Evolutionary conservation across 2,329 filamentous ascomycete genomes (phyloP).

Genomic region (Penicillium aurantiogriseum): DNA sequence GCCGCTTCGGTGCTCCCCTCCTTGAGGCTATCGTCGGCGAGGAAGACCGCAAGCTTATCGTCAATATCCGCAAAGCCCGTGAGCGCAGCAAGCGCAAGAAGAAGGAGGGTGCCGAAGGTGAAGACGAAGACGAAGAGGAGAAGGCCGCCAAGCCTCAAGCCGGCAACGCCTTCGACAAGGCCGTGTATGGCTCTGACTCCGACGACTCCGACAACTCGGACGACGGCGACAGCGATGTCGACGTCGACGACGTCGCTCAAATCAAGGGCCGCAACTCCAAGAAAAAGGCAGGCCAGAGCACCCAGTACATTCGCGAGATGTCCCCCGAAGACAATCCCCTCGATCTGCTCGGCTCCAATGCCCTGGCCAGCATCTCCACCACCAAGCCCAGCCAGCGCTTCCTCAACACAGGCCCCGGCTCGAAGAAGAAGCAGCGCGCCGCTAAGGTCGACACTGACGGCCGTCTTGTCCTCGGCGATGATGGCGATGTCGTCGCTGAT

Average conservation of each 20-base stretch:
- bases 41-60: conserved; percentile 81
- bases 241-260: conserved; percentile 39
- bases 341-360: conserved; percentile 84
- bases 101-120: conserved; percentile 61
- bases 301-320: conserved; percentile 82
- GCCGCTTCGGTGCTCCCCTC: conserved; percentile 79
- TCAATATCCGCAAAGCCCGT: conserved; percentile 92
- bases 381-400: conserved; percentile 67
- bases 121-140: conserved; percentile 54
- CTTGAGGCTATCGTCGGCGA: conserved; percentile 81
- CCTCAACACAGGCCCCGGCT: conserved; percentile 40
- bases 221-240: conserved; percentile 52
- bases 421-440: conserved; percentile 42
- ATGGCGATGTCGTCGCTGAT: conserved; percentile 24
- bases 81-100: conserved; percentile 90
- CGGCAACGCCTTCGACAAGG: conserved; percentile 91
- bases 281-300: conserved; percentile 44
- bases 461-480: conserved; percentile 44
- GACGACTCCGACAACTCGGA: conserved; percentile 61
- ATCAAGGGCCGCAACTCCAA: conserved; percentile 46
- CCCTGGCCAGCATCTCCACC: conserved; percentile 88
- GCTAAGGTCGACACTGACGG: conserved; percentile 47
- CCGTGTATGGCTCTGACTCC: conserved; percentile 78
- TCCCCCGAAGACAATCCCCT: conserved; percentile 83
- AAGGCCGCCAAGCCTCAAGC: conserved; percentile 57